phyloP scores from a whole-genome alignment of 495 filamentous ascomycete species.

The Neurospora terricola region DNA sequence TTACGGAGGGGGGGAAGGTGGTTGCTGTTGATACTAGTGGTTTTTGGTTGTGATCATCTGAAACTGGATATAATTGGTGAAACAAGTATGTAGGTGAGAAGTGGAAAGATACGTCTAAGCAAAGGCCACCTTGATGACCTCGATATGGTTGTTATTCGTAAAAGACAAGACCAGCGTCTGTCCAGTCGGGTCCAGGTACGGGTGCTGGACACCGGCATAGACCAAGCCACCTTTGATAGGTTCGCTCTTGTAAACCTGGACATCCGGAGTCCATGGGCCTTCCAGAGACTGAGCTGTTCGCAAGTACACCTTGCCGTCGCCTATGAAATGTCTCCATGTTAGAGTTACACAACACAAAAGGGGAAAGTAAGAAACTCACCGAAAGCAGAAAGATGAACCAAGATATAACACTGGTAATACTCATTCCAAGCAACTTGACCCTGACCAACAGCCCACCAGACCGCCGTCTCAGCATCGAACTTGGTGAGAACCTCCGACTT shows the following conservation, averaged over 20 bases:
- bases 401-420: conserved; percentile 20
- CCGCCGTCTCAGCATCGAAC: conserved; percentile 21
- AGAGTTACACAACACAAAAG: no score
- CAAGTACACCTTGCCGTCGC: conserved; percentile 11
- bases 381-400: conserved; percentile 17
- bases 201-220: conserved; percentile 25
- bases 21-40: conserved; percentile 1
- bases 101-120: conserved; percentile 18
- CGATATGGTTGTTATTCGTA: conserved; percentile 28
- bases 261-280: conserved; percentile 27
- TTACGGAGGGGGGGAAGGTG: neutral
- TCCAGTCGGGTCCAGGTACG: conserved; percentile 21
- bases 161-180: conserved; percentile 20
- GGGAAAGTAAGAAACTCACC: no score
- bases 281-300: conserved; percentile 20
- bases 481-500: conserved; percentile 12
- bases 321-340: conserved; percentile 1
- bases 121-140: conserved; percentile 16
- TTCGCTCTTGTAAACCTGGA: conserved; percentile 19
- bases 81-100: conserved; percentile 24
- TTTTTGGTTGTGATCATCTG: neutral
- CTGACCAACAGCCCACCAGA: conserved; percentile 22
- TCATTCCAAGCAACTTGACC: conserved; percentile 24
- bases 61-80: neutral
- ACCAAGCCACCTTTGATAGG: conserved; percentile 21